Evolutionary conservation across 352 stramenopile genomes (phyloP).

Genomic region (Phytophthora syringae): DNA sequence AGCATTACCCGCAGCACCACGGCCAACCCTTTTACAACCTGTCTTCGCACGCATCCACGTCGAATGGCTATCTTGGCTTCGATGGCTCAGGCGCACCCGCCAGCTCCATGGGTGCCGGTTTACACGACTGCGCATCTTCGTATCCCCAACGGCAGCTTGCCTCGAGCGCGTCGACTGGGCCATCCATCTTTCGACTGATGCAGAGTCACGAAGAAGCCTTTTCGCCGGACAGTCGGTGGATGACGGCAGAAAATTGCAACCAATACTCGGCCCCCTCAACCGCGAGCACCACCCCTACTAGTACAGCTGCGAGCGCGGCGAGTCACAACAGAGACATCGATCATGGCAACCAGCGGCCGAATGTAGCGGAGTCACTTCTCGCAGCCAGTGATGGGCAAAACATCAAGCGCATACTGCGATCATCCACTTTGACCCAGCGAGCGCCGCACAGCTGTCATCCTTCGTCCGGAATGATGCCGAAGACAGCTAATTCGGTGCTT

Average conservation of each 20-base stretch:
- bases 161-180: constrained; percentile 7
- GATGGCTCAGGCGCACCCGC: constrained; percentile 10
- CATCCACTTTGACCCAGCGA: constrained; percentile 23
- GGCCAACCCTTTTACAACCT: constrained; percentile 27
- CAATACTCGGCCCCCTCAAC: constrained; percentile 24
- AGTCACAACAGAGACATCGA: not conserved
- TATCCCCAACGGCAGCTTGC: constrained; percentile 27
- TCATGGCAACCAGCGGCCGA: constrained; percentile 5
- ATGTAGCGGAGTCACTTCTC: not conserved
- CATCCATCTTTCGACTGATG: constrained; percentile 25
- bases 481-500: constrained; percentile 8
- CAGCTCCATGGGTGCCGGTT: constrained; percentile 10
- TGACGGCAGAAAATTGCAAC: constrained; percentile 13
- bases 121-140: constrained; percentile 18
- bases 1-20: constrained; percentile 31
- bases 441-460: not conserved
- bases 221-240: constrained; percentile 14
- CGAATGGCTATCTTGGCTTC: constrained; percentile 23
- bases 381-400: constrained; percentile 5
- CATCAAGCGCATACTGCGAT: constrained; percentile 32
- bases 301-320: not conserved
- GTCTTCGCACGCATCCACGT: constrained; percentile 8
- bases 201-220: constrained; percentile 24
- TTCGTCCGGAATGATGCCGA: not conserved
- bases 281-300: constrained; percentile 10